phyloP scores from a whole-genome alignment of 1,139 yeast genomes.

The Geotrichum phurueaensis region DNA sequence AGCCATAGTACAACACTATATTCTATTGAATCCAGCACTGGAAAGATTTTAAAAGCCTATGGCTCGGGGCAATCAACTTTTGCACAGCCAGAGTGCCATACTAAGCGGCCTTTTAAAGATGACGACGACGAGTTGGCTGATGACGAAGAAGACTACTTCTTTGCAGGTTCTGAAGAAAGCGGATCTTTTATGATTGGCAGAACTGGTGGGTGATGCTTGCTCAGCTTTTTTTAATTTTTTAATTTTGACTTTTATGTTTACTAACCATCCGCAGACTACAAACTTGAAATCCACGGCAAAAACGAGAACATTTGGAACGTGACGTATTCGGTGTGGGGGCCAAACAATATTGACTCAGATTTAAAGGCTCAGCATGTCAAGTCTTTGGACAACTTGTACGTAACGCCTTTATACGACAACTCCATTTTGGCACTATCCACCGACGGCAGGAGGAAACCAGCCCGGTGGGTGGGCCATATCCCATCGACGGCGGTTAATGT shows the following conservation, averaged over 20 bases:
- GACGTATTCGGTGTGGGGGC: conserved; percentile 87
- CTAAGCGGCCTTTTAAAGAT: conserved; percentile 18
- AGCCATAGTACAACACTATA: conserved; percentile 69
- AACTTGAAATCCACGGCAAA: conserved; percentile 58
- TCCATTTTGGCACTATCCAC: conserved; percentile 48
- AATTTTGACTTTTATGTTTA: background rate
- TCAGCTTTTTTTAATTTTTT: background rate
- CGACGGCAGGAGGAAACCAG: conserved; percentile 55
- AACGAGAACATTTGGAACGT: conserved; percentile 76
- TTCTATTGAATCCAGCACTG: conserved; percentile 67
- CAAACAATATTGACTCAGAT: conserved; percentile 76
- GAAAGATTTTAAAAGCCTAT: conserved; percentile 66
- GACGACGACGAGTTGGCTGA: conserved; percentile 21
- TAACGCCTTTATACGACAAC: conserved; percentile 74
- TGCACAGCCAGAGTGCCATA: conserved; percentile 26
- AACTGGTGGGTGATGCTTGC: conserved; percentile 25
- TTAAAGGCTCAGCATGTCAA: conserved; percentile 41
- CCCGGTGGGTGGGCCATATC: conserved; percentile 63
- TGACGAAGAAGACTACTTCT: conserved; percentile 17
- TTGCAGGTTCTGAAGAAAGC: conserved; percentile 21
- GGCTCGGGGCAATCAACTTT: conserved; percentile 41
- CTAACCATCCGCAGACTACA: conserved; percentile 39
- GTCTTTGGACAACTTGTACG: conserved; percentile 60
- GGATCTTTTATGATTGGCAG: conserved; percentile 37
- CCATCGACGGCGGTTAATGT: conserved; percentile 66